Base-by-base conservation (phyloP, 2,329 filamentous ascomycete genomes). In the Fusarium mundagurra region DNA sequence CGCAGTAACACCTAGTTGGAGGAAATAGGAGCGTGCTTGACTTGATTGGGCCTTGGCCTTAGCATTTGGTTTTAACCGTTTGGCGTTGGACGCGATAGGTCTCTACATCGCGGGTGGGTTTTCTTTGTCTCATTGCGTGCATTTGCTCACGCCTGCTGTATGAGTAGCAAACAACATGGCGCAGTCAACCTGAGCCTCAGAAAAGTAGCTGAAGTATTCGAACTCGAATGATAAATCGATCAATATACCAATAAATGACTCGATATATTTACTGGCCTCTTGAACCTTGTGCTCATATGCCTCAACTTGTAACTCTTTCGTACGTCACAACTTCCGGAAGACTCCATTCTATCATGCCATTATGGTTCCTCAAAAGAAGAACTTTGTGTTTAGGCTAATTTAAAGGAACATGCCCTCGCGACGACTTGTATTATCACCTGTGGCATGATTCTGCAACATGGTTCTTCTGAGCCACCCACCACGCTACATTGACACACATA, bases 111-210 rank as follows among this genome's bases (percentile, higher is more conserved):
- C 47, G 36, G 36, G 47, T 48, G 39, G 41, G 33, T 38, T 68
- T 54, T n/a, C 33, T 59, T 66, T 70, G 51, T 70, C 45, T 59
- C 47, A 16, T 34, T 47, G 53, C 53, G 67, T 70, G 67, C 53
- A 61, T 60, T 34, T 55, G 54, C 43, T 53, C 67, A 71, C 61
- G 61, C 53, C 53, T 71, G 43, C 51, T 65, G 67, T 70, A 70
- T 66, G 53, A 47, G 39, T 71, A 66, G 60, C 47, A 71, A 44
- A 66, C 33, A 41, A 47, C 20, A 65, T n/a, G 67, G 67, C 41
- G 13, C 53, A 66, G 66, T 71, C 45, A 60, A 60, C 51, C 66
- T 70, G 60, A 54, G 60, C 47, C 43, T n/a, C 16, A 39, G 39
- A 66, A 61, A 66, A 54, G 36, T 43, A 64, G 38, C 33, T 50